Percentiles rank a stretch among this genome's conserved stretches.
phyloP scores from a whole-genome alignment of 2,329 filamentous ascomycete genomes.

The Cladosporium sp. region DNA sequence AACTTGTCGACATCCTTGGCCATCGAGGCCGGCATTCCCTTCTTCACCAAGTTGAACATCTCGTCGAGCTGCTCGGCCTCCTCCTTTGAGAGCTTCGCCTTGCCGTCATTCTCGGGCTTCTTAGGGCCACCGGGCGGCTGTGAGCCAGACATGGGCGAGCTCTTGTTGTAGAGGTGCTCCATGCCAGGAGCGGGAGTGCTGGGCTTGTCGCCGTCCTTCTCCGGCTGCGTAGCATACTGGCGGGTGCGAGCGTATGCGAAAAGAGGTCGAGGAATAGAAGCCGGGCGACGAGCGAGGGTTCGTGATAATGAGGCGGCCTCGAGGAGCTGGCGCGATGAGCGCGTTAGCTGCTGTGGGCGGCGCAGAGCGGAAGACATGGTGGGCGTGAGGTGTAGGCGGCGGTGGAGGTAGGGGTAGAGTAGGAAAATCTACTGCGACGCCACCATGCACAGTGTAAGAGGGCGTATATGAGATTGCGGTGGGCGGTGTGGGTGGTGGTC shows the following conservation, averaged over 20 bases:
- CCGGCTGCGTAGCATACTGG: constrained; percentile 44
- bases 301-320: constrained; percentile 37
- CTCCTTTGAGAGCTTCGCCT: constrained; percentile 52
- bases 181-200: constrained; percentile 43
- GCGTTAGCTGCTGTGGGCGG: constrained; percentile 36
- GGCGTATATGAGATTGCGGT: not conserved
- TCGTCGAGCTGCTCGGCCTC: constrained; percentile 61
- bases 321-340: constrained; percentile 36
- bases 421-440: constrained; percentile 5
- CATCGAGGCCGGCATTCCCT: constrained; percentile 63
- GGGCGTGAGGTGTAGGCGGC: not conserved
- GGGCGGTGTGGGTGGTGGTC: not conserved
- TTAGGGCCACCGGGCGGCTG: constrained; percentile 38
- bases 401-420: not conserved
- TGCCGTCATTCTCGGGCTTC: constrained; percentile 40
- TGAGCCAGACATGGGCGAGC: constrained; percentile 41
- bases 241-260: constrained; percentile 46
- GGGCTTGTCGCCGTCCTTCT: constrained; percentile 31
- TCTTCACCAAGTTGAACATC: constrained; percentile 57
- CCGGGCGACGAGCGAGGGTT: constrained; percentile 37
- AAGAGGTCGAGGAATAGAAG: constrained; percentile 44
- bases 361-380: constrained; percentile 39
- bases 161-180: constrained; percentile 48
- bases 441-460: constrained; percentile 15
- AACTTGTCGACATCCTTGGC: constrained; percentile 59